These are phyloP conservation scores for Vanilla planifolia DNA, from an alignment of 106 monocot genomes.

Conservation along the genomic window DNA sequence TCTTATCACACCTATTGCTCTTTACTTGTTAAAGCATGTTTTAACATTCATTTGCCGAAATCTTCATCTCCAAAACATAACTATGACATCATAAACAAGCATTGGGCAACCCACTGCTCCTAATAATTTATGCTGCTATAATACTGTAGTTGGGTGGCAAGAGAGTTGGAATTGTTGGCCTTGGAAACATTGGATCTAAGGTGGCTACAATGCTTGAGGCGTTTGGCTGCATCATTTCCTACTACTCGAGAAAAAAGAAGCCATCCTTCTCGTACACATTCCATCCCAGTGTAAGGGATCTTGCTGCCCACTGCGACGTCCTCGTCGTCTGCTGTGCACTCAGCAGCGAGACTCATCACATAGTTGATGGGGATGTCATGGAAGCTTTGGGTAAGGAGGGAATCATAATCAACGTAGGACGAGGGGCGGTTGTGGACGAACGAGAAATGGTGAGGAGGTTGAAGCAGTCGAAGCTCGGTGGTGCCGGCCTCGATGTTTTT, in stretches of 20 bases:
- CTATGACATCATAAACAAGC: too few species aligned
- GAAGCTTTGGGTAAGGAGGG: slow-evolving; percentile 50
- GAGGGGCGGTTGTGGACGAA: slow-evolving; percentile 41
- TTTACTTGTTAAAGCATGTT: too few species aligned
- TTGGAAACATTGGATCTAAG: slow-evolving; percentile 55
- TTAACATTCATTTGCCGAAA: too few species aligned
- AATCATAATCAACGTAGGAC: slow-evolving; percentile 37
- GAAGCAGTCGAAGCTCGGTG: slow-evolving; percentile 39
- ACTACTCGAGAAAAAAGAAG: slow-evolving; percentile 30
- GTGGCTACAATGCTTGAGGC: slow-evolving; percentile 60
- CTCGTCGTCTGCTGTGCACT: slow-evolving; percentile 47
- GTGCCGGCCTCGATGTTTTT: slow-evolving; percentile 76
- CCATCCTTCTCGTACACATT: slow-evolving; percentile 20
- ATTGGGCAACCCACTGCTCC: too few species aligned
- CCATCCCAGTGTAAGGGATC: slow-evolving; percentile 14
- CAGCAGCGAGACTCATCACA: slow-evolving; percentile 53
- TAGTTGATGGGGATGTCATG: slow-evolving; percentile 55
- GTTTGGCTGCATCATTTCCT: slow-evolving; percentile 44
- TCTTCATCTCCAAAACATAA: too few species aligned
- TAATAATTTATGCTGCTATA: too few species aligned
- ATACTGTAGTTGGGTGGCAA: slow-evolving; percentile 49
- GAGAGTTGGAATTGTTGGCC: slow-evolving; percentile 47
- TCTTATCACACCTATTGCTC: too few species aligned
- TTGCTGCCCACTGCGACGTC: slow-evolving; percentile 43
- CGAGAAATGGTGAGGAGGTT: slow-evolving; percentile 27